Conservation (phyloP, 2,329 filamentous ascomycete genomes). For the Hypoxylon sp. region DNA sequence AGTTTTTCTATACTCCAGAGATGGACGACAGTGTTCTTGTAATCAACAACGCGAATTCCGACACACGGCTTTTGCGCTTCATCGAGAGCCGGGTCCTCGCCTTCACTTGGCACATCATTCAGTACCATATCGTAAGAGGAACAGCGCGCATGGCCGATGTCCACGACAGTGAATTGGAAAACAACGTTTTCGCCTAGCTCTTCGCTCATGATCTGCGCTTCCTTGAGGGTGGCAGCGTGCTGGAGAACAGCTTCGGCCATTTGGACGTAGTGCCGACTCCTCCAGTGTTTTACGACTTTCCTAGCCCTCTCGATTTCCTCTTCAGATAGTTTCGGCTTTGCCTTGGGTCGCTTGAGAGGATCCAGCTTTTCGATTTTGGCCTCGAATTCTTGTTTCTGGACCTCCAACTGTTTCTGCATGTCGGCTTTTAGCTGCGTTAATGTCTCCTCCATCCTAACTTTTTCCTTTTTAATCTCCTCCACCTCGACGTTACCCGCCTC, state of each 20-base stretch:
- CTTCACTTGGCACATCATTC: constrained; percentile 87
- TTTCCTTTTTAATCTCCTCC: constrained; percentile 84
- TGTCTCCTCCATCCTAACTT: constrained; percentile 83
- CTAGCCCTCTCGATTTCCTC: constrained; percentile 76
- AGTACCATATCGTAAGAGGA: constrained; percentile 97
- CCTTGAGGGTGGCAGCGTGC: constrained; percentile 86
- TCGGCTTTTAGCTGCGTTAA: constrained; percentile 82
- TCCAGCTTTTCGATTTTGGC: constrained; percentile 81
- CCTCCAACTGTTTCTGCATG: constrained; percentile 85
- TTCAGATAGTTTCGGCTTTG: constrained; percentile 72
- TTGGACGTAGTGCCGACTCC: constrained; percentile 83
- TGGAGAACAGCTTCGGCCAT: constrained; percentile 94
- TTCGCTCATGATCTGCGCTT: constrained; percentile 97
- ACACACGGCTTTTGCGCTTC: constrained; percentile 88
- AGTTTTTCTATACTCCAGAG: constrained; percentile 96
- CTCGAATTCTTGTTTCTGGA: constrained; percentile 86
- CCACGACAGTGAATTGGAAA: constrained; percentile 94
- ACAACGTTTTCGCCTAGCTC: constrained; percentile 91
- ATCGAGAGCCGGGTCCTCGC: constrained; percentile 82
- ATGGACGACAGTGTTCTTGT: constrained; percentile 83
- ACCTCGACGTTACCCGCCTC: constrained; percentile 80
- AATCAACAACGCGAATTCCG: constrained; percentile 89
- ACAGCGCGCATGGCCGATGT: constrained; percentile 84
- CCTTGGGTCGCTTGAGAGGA: constrained; percentile 67
- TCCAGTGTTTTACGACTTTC: constrained; percentile 77